These are phyloP conservation scores for Penicillium nordicum DNA, from an alignment of 2,329 filamentous ascomycete species.

Conservation along the genomic window DNA sequence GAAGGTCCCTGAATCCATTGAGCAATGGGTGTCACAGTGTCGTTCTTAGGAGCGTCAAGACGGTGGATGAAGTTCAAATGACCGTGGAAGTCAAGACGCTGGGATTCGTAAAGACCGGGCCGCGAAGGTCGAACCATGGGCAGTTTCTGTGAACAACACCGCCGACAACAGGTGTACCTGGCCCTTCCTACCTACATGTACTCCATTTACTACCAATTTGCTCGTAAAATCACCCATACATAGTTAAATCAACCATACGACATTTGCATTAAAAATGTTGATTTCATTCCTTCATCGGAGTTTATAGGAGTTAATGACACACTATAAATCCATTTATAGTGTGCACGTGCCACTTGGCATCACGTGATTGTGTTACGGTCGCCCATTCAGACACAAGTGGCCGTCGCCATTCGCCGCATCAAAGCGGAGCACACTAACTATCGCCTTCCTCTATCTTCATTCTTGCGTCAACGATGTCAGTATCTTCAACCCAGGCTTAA, in stretches of 20 bases:
- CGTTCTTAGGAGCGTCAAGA: neutral
- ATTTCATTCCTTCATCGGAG: neutral
- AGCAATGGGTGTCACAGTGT: neutral
- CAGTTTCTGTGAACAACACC: neutral
- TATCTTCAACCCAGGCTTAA: constrained; percentile 8
- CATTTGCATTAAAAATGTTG: neutral
- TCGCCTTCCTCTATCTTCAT: constrained; percentile 12
- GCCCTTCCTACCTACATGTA: neutral
- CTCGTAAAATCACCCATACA: neutral
- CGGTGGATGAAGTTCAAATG: neutral
- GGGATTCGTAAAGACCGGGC: neutral
- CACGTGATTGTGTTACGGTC: constrained; percentile 27
- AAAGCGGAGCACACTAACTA: constrained; percentile 23
- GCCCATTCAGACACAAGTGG: constrained; percentile 20
- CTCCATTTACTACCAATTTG: neutral
- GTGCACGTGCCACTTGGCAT: neutral
- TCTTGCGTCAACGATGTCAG: constrained; percentile 27
- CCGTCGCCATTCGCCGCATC: constrained; percentile 36
- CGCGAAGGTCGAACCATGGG: neutral
- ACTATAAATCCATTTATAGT: neutral
- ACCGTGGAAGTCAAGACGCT: neutral
- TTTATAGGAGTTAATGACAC: neutral
- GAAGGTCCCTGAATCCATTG: neutral
- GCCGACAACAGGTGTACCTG: neutral
- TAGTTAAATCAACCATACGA: neutral